Percentiles rank a stretch among this genome's conserved stretches.
phyloP scores from a whole-genome alignment of 257 asterid species.

The Parsonsia alboflavescens region DNA sequence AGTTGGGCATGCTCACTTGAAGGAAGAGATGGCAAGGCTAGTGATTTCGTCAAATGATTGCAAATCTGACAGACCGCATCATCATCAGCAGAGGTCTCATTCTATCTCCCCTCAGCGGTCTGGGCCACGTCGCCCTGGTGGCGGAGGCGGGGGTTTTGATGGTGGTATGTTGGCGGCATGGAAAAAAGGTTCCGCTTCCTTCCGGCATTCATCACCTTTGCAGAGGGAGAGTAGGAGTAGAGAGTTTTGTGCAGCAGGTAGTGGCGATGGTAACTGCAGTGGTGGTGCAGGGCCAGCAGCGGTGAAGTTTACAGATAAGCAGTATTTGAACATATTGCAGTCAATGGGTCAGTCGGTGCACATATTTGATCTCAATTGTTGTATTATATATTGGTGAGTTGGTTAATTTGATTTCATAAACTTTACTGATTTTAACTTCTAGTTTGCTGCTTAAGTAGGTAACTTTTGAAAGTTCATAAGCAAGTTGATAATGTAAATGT shows the following conservation, averaged over 20 bases:
- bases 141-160: constrained; percentile 22
- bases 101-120: constrained; percentile 72
- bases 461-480: neutral
- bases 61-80: constrained; percentile 18
- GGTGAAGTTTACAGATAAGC: constrained; percentile 60
- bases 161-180: constrained; percentile 29
- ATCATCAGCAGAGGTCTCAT: constrained; percentile 63
- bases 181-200: constrained; percentile 63
- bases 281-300: constrained; percentile 43
- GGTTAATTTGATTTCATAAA: constrained; percentile 12
- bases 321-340: constrained; percentile 80
- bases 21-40: constrained; percentile 72
- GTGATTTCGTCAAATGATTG: constrained; percentile 32
- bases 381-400: constrained; percentile 82
- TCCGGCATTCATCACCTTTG: constrained; percentile 72
- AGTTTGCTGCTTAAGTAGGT: neutral
- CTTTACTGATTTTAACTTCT: constrained; percentile 10
- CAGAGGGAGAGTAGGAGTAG: constrained; percentile 58
- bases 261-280: constrained; percentile 8
- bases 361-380: constrained; percentile 51
- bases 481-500: constrained; percentile 4
- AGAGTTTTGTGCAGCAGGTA: constrained; percentile 19
- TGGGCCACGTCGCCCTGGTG: constrained; percentile 36
- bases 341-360: constrained; percentile 89
- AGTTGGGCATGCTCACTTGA: constrained; percentile 71